A percentile compares a stretch with the other conserved stretches of the same genome.
These are phyloP conservation scores for Draba incana DNA, from an alignment of 345 rosid species.

Conservation along the genomic window DNA sequence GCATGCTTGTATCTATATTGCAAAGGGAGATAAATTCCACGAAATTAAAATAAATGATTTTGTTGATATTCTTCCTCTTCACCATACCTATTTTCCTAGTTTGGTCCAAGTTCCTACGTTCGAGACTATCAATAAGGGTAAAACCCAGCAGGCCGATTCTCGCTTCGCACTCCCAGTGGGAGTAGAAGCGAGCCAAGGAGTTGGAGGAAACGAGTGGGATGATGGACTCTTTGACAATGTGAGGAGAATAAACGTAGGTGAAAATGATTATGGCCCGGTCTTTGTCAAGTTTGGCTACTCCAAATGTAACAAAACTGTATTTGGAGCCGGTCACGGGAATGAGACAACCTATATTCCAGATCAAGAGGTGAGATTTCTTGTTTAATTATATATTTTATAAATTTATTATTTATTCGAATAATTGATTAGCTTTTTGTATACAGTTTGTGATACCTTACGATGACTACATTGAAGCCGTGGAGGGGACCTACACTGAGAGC, in stretches of 20 bases:
- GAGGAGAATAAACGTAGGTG: neutral
- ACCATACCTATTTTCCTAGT: neutral
- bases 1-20: neutral
- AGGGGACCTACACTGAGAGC: slow-evolving; percentile 9
- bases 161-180: neutral
- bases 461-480: too few relatives aligned
- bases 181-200: neutral
- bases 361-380: neutral
- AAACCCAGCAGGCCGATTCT: neutral
- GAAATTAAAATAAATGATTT: neutral
- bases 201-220: slow-evolving; percentile 13
- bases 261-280: neutral
- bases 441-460: neutral
- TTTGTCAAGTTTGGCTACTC: neutral
- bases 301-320: neutral
- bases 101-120: slow-evolving; percentile 1
- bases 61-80: neutral
- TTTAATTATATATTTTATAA: neutral
- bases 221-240: slow-evolving; percentile 4
- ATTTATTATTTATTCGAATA: neutral
- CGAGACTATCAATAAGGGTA: too few relatives aligned
- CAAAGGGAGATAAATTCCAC: neutral
- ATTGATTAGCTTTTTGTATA: neutral
- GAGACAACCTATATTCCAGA: neutral
- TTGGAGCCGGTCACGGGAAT: neutral